A percentile compares a stretch with the other conserved stretches of the same genome.
Conservation (phyloP, 1,284 basidiomycete genomes). For the Sanghuangporus weigelae region DNA sequence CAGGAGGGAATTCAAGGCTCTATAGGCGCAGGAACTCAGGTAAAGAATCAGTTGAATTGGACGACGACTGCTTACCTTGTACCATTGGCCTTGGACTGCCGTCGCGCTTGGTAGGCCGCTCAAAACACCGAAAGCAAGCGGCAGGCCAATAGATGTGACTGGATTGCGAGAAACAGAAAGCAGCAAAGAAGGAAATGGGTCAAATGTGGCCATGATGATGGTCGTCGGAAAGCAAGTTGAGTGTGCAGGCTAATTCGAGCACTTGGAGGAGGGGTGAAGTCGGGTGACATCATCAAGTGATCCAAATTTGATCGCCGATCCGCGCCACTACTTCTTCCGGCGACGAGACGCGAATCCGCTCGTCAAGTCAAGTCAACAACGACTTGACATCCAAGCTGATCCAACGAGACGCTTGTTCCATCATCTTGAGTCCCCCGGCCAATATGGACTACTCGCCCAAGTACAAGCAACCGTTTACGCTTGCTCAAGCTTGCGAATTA, state of each 20-base stretch:
- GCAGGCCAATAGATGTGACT: conserved; percentile 56
- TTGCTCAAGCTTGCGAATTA: background rate
- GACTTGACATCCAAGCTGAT: background rate
- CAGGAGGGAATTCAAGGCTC: conserved; percentile 41
- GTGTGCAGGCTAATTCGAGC: background rate
- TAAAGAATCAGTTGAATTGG: background rate
- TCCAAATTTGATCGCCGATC: background rate
- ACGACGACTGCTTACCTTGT: conserved; percentile 38
- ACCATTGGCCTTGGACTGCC: conserved; percentile 50
- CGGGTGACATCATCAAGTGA: background rate
- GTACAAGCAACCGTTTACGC: conserved; percentile 15
- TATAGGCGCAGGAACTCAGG: conserved; percentile 20
- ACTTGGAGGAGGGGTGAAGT: background rate
- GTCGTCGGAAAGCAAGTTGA: background rate
- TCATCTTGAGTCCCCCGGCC: background rate
- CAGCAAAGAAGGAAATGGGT: conserved; percentile 38
- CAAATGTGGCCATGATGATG: conserved; percentile 29
- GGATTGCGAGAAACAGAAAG: conserved; percentile 55
- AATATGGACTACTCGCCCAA: conserved; percentile 12
- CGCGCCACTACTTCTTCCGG: background rate
- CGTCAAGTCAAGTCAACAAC: background rate
- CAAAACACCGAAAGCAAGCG: conserved; percentile 50
- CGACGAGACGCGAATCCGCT: background rate
- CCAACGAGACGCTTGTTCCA: background rate
- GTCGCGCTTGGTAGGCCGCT: conserved; percentile 46